phyloP scores from a whole-genome alignment of 1,139 yeast genomes.

The Lodderomyces pseudojiufengensis region DNA sequence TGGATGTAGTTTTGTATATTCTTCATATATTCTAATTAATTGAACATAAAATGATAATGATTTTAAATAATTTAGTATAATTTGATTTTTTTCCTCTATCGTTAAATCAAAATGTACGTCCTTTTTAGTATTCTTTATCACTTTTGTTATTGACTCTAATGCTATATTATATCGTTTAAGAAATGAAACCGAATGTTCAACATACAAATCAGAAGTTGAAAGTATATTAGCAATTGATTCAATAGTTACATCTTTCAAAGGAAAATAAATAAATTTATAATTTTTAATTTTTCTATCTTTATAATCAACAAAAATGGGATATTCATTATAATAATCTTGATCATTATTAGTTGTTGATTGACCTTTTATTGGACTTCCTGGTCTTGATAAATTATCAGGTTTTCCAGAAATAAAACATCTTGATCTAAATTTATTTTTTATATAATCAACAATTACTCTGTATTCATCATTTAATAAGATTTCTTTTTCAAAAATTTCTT shows the following conservation, averaged over 20 bases:
- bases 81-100: slow-evolving; percentile 39
- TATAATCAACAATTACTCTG: slow-evolving; percentile 60
- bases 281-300: slow-evolving; percentile 20
- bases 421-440: slow-evolving; percentile 61
- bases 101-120: slow-evolving; percentile 13
- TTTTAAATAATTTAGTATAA: slow-evolving; percentile 46
- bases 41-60: slow-evolving; percentile 58
- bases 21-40: slow-evolving; percentile 53
- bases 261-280: slow-evolving; percentile 44
- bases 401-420: slow-evolving; percentile 48
- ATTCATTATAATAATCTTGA: slow-evolving; percentile 13
- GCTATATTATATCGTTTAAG: slow-evolving; percentile 20
- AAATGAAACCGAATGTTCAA: slow-evolving; percentile 39
- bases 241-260: slow-evolving; percentile 38
- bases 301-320: slow-evolving; percentile 27
- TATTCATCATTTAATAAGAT: slow-evolving; percentile 50
- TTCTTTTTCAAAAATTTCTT: slow-evolving; percentile 36
- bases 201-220: slow-evolving; percentile 40
- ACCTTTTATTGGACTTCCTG: slow-evolving; percentile 19
- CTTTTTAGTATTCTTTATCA: slow-evolving; percentile 18
- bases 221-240: slow-evolving; percentile 33
- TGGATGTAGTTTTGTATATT: slow-evolving; percentile 20
- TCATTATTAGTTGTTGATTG: slow-evolving; percentile 5
- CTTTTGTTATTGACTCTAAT: slow-evolving; percentile 16
- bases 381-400: slow-evolving; percentile 31